These are phyloP conservation scores for Gymnopilus dilepis DNA, from an alignment of 768 basidiomycete species.

Conservation along the genomic window DNA sequence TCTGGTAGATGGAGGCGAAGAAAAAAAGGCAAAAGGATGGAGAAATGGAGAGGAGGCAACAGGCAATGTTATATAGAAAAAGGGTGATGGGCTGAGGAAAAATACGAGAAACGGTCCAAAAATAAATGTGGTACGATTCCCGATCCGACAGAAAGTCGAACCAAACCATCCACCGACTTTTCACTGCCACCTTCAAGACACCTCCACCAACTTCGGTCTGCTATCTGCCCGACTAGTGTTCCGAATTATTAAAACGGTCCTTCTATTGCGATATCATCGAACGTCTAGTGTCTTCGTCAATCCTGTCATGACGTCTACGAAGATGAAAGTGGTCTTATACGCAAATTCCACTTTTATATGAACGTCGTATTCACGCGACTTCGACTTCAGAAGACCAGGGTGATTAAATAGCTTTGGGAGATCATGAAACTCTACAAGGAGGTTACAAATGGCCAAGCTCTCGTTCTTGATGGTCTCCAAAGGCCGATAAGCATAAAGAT, in stretches of 20 bases:
- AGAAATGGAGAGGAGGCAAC: slow-evolving; percentile 18
- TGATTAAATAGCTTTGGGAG: background rate
- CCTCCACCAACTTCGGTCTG: no score
- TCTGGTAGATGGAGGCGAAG: slow-evolving; percentile 18
- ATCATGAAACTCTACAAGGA: background rate
- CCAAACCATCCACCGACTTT: slow-evolving; percentile 21
- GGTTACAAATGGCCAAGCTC: background rate
- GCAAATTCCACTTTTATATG: background rate
- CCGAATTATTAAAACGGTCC: background rate
- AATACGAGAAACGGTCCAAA: slow-evolving; percentile 39
- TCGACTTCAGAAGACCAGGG: background rate
- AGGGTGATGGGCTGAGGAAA: slow-evolving; percentile 38
- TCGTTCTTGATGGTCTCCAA: background rate
- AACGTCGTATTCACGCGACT: background rate
- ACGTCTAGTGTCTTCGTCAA: background rate
- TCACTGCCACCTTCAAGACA: no score
- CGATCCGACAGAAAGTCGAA: slow-evolving; percentile 26
- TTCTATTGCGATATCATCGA: slow-evolving; percentile 3
- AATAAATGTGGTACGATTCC: slow-evolving; percentile 55
- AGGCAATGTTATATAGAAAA: slow-evolving; percentile 39
- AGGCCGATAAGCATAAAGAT: background rate
- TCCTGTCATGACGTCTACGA: background rate
- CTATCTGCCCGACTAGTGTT: background rate
- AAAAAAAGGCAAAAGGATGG: slow-evolving; percentile 21
- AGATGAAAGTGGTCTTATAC: background rate